Conservation (phyloP, 371 early-diverging fungal species). For the Lichtheimia hyalospora region DNA sequence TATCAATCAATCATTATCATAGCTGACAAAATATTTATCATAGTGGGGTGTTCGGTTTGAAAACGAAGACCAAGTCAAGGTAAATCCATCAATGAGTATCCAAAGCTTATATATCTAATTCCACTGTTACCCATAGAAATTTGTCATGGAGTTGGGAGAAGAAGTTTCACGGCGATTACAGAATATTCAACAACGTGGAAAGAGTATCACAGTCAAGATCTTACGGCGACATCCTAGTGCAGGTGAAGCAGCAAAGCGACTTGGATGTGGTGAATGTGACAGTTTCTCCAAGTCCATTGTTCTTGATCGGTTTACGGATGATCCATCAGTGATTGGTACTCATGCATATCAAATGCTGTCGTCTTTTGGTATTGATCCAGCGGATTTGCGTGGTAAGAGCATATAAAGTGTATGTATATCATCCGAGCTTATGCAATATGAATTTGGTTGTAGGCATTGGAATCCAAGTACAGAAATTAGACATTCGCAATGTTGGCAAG, state of each 20-base stretch:
- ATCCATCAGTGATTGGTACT: conserved; percentile 38
- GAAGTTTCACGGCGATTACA: conserved; percentile 56
- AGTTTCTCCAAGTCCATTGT: conserved; percentile 54
- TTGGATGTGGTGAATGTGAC: conserved; percentile 74
- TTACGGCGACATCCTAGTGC: conserved; percentile 50
- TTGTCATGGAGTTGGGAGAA: conserved; percentile 48
- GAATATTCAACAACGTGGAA: conserved; percentile 46
- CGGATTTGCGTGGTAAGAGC: conserved; percentile 58
- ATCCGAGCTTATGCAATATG: not conserved
- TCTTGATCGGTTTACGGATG: conserved; percentile 47
- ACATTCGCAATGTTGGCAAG: conserved; percentile 15
- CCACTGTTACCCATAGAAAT: conserved; percentile 21
- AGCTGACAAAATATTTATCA: not conserved
- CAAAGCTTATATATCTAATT: not conserved
- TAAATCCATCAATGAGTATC: conserved; percentile 9
- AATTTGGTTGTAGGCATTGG: conserved; percentile 46
- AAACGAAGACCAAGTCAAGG: conserved; percentile 58
- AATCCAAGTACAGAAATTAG: conserved; percentile 62
- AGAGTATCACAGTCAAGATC: conserved; percentile 60
- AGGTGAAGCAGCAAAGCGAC: conserved; percentile 52
- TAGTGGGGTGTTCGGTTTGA: conserved; percentile 89
- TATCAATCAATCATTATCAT: not conserved
- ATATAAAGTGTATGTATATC: not conserved
- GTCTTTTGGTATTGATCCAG: conserved; percentile 42
- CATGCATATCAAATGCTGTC: conserved; percentile 47